Evolutionary conservation across 192 early-diverging fungal genomes (phyloP), one percentile per base, ranked within the genome.

Genomic region (Rhizophagus sp.): DNA sequence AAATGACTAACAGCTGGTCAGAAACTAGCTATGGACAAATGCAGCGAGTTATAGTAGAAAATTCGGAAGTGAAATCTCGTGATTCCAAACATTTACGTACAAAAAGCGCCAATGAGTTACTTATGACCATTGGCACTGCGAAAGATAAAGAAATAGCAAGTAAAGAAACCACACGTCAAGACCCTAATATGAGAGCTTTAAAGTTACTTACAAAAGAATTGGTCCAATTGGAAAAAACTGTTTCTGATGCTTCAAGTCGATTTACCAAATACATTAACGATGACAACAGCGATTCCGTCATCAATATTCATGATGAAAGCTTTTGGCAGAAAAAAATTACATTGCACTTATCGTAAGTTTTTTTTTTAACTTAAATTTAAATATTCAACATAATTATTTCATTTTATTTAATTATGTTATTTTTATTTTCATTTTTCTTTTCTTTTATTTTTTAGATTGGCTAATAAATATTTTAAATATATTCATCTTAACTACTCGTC

Each of bases 401-500:
- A n/a, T 30, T 49, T 66, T 41, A 27, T 3, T 24, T 34, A 15
- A 30, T 30, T 30, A 30, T 30, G 30, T 30, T 30, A 30, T 30
- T 30, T 30, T 61, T 25, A 9, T 75, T 24, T 36, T 66, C 74
- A 17, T 22, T 62, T 73, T n/a, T n/a, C n/a, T n/a, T n/a, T n/a
- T n/a, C n/a, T n/a, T n/a, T 57, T 19, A 6, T 44, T 67, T 49
- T 47, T 12, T 79, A 86, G 85, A 24, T 65, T 90, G 52, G 84
- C 83, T 17, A 66, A 75, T 11, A 87, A 83, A 30, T 90, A 89
- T 47, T 77, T 85, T 24, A 81, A 85, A 57, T 49, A 88, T 24
- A 75, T 88, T 36, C 78, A 87, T 12, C 68, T 86, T 3, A 87
- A 88, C 79, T 83, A 84, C 49, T 81, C 83, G 39, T 85, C 81